These are phyloP conservation scores for Exserohilum turcica DNA, from an alignment of 2,329 filamentous ascomycete genomes.

Conservation along the genomic window DNA sequence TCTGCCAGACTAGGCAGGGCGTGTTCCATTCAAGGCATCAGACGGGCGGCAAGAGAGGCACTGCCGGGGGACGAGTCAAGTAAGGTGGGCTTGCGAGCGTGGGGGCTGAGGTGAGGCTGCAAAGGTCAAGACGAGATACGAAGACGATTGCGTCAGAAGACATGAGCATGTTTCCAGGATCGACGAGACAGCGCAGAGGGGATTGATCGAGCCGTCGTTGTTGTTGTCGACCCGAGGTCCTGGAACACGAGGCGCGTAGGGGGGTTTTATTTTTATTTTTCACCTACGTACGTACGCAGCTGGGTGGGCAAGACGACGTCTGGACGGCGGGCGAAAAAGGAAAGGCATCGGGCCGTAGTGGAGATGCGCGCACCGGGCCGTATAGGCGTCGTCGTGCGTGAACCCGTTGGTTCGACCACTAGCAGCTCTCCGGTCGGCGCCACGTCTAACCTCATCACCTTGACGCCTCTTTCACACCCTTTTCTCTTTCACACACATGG, in stretches of 20 bases:
- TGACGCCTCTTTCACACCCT: too few species aligned
- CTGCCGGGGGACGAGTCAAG: slow-evolving; percentile 2
- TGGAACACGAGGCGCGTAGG: background rate
- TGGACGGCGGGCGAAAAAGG: background rate
- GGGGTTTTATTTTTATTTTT: too few species aligned
- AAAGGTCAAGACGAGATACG: background rate
- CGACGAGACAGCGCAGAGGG: background rate
- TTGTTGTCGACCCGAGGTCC: background rate
- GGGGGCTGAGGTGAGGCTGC: slow-evolving; percentile 1
- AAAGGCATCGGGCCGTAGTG: slow-evolving; percentile 1
- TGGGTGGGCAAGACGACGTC: background rate
- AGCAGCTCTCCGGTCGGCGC: background rate
- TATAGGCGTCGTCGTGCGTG: background rate
- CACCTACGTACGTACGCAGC: too few species aligned
- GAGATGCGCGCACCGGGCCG: slow-evolving; percentile 1
- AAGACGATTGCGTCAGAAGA: background rate
- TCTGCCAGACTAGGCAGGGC: slow-evolving; percentile 12
- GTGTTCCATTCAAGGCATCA: slow-evolving; percentile 9
- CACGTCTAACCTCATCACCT: background rate
- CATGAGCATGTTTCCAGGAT: background rate
- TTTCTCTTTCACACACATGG: background rate
- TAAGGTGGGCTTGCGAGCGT: slow-evolving; percentile 1
- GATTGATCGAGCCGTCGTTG: background rate
- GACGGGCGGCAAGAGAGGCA: slow-evolving; percentile 1
- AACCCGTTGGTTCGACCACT: background rate